These are phyloP conservation scores for Kingdonia uniflora DNA, from an alignment of 164 flowering plant species.

Conservation along the genomic window DNA sequence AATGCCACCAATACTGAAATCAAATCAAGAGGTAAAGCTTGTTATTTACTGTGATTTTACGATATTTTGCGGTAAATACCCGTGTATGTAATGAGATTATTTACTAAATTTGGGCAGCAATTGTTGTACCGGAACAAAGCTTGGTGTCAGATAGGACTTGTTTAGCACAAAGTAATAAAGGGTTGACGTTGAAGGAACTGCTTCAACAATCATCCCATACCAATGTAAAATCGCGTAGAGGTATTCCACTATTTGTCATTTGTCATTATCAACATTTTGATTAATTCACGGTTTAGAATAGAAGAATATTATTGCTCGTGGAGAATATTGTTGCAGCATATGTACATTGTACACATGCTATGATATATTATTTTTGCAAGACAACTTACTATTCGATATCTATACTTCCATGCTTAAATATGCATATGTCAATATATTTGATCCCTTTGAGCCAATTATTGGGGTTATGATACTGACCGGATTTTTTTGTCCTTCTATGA, in stretches of 20 bases:
- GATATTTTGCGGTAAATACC: neutral
- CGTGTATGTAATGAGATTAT: neutral
- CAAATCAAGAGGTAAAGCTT: constrained; percentile 57
- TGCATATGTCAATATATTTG: too few species aligned
- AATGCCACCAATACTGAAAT: constrained; percentile 78
- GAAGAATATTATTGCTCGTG: too few species aligned
- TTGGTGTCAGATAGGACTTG: constrained; percentile 75
- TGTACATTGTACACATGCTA: too few species aligned
- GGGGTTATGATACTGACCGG: neutral
- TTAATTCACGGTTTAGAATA: too few species aligned
- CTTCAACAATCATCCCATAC: constrained; percentile 91
- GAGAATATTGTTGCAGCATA: too few species aligned
- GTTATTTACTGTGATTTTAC: neutral
- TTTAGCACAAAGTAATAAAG: constrained; percentile 67
- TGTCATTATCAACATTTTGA: neutral
- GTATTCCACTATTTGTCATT: constrained; percentile 19
- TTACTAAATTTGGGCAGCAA: constrained; percentile 34
- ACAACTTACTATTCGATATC: too few species aligned
- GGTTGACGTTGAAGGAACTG: constrained; percentile 88
- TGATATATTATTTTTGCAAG: too few species aligned
- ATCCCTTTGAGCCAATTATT: too few species aligned
- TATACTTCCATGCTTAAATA: too few species aligned
- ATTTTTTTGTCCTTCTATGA: constrained; percentile 2
- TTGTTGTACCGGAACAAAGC: constrained; percentile 88
- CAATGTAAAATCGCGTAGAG: constrained; percentile 75